These are phyloP conservation scores for Camellia japonica DNA, from an alignment of 148 eudicot genomes.

Conservation along the genomic window DNA sequence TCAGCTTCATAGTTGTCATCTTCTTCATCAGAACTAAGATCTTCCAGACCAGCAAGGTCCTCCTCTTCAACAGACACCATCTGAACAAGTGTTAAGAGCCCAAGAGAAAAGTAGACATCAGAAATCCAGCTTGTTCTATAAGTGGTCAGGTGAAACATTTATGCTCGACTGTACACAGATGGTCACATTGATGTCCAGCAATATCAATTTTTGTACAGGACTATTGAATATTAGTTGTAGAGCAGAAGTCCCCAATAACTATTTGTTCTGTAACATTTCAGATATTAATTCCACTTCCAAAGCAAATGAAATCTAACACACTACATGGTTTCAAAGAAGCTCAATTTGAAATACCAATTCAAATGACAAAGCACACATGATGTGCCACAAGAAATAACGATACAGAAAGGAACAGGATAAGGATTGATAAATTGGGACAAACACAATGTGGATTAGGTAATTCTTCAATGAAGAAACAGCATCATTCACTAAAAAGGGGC, in stretches of 20 bases:
- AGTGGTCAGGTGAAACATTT: background rate
- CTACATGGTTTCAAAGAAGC: background rate
- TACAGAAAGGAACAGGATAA: background rate
- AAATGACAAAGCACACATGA: background rate
- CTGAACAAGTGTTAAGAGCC: slow-evolving; percentile 28
- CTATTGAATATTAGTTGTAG: background rate
- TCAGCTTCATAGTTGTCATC: slow-evolving; percentile 96
- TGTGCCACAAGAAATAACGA: background rate
- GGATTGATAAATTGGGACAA: background rate
- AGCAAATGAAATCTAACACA: background rate
- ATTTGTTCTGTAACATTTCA: background rate
- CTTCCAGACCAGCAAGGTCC: slow-evolving; percentile 93
- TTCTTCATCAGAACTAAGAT: slow-evolving; percentile 88
- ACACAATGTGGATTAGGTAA: background rate
- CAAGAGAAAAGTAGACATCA: background rate
- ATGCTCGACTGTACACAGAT: background rate
- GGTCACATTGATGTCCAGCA: background rate
- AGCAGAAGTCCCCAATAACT: background rate
- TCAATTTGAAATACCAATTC: slow-evolving; percentile 3
- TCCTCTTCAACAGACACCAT: slow-evolving; percentile 96
- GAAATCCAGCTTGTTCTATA: background rate
- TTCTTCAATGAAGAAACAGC: background rate
- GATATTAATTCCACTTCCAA: slow-evolving; percentile 8
- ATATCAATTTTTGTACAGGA: background rate
- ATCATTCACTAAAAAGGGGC: background rate